Evolutionary conservation across 192 early-diverging fungal species (phyloP).

Genomic region (Coemansia sp.): DNA sequence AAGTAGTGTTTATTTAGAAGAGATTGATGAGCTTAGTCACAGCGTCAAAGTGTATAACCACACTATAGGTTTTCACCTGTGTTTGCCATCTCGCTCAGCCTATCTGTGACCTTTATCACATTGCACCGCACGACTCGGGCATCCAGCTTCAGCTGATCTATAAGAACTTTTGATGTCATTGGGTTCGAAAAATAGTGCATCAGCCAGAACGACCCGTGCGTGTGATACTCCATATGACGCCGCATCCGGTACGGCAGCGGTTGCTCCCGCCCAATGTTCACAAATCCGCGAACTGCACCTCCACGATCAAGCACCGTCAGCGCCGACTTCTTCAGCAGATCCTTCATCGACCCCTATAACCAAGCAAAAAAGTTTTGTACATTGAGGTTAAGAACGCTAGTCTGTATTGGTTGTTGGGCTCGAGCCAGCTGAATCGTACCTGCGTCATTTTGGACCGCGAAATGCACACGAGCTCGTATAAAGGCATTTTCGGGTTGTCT

Average conservation of each 20-base stretch:
- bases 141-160: constrained; percentile 65
- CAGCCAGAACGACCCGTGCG: constrained; percentile 68
- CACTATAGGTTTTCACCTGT: constrained; percentile 50
- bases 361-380: not conserved
- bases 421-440: constrained; percentile 26
- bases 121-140: constrained; percentile 74
- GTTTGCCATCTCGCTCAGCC: constrained; percentile 59
- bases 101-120: constrained; percentile 68
- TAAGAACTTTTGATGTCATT: constrained; percentile 59
- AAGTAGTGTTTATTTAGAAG: not conserved
- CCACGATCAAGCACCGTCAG: constrained; percentile 75
- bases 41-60: too few species aligned
- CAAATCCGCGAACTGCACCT: constrained; percentile 84
- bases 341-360: constrained; percentile 63
- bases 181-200: constrained; percentile 81
- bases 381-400: not conserved
- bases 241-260: constrained; percentile 84
- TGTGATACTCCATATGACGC: constrained; percentile 81
- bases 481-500: constrained; percentile 53
- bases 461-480: constrained; percentile 72
- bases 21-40: too few species aligned
- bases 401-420: too few species aligned
- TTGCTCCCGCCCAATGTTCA: constrained; percentile 65
- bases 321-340: constrained; percentile 74
- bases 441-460: constrained; percentile 58